A percentile compares a stretch with the other conserved stretches of the same genome.
Conservation (phyloP, 106 monocot genomes). For the Acorus gramineus region DNA sequence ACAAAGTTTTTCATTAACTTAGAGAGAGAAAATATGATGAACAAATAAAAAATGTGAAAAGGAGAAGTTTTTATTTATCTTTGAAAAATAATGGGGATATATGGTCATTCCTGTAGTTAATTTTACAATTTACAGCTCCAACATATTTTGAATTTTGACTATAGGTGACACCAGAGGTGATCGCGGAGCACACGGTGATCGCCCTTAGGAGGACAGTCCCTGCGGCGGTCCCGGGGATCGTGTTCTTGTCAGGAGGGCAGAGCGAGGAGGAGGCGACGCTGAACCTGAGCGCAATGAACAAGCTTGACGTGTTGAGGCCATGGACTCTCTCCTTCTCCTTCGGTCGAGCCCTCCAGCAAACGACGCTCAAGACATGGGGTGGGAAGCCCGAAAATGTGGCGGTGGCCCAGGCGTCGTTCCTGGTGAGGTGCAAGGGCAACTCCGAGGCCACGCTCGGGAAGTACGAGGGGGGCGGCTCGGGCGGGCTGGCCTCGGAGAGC, state of each 20-base stretch:
- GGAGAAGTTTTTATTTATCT: too few relatives aligned
- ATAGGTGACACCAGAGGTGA: conserved; percentile 32
- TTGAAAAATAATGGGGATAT: too few relatives aligned
- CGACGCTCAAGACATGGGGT: conserved; percentile 48
- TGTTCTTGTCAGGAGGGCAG: conserved; percentile 55
- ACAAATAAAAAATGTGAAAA: too few relatives aligned
- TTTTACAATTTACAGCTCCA: too few relatives aligned
- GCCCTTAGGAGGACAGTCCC: conserved; percentile 40
- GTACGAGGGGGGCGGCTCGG: conserved; percentile 21
- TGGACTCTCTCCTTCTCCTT: conserved; percentile 58
- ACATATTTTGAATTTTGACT: too few relatives aligned
- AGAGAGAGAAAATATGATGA: too few relatives aligned
- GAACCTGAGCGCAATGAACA: conserved; percentile 53
- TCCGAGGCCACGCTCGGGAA: conserved; percentile 44
- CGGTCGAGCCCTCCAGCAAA: conserved; percentile 49
- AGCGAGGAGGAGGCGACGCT: conserved; percentile 52
- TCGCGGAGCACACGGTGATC: conserved; percentile 36
- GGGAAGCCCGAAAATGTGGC: conserved; percentile 36
- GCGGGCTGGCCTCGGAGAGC: conserved; percentile 36
- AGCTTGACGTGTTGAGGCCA: conserved; percentile 36
- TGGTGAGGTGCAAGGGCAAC: conserved; percentile 42
- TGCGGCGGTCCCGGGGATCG: conserved; percentile 41
- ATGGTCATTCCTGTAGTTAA: too few relatives aligned
- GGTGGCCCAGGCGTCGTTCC: conserved; percentile 32
- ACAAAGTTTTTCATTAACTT: too few relatives aligned